phyloP scores from a whole-genome alignment of 345 rosid species.

The Cardamine resedifolia region DNA sequence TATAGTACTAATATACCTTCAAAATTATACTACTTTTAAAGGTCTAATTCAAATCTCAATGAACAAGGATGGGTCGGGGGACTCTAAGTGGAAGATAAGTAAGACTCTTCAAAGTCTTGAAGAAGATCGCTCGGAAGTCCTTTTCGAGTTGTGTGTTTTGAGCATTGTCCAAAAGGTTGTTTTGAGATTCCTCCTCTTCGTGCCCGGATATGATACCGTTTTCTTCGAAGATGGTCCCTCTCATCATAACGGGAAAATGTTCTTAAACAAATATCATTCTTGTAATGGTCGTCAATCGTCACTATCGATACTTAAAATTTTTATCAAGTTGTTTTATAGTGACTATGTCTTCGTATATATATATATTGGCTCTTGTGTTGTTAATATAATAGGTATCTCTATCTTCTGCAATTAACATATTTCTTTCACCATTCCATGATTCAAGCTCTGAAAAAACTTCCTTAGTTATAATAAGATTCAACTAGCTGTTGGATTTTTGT shows the following conservation, averaged over 20 bases:
- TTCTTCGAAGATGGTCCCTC: neutral
- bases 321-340: neutral
- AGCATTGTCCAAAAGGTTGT: neutral
- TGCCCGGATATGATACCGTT: neutral
- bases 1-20: too few relatives aligned
- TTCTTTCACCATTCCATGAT: conserved; percentile 3
- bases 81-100: neutral
- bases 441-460: neutral
- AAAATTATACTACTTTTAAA: neutral
- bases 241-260: neutral
- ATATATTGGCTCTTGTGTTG: neutral
- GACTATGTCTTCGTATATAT: neutral
- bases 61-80: neutral
- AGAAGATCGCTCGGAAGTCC: neutral
- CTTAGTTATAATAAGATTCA: neutral
- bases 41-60: neutral
- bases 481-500: neutral
- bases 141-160: neutral
- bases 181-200: neutral
- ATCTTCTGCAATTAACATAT: neutral
- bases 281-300: neutral
- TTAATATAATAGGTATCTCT: neutral
- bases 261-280: neutral
- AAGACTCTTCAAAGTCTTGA: neutral
- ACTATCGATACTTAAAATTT: neutral